Evolutionary conservation across 306 rosid species (phyloP), one percentile per base, ranked within the genome.

Genomic region (Medicago arabica): DNA sequence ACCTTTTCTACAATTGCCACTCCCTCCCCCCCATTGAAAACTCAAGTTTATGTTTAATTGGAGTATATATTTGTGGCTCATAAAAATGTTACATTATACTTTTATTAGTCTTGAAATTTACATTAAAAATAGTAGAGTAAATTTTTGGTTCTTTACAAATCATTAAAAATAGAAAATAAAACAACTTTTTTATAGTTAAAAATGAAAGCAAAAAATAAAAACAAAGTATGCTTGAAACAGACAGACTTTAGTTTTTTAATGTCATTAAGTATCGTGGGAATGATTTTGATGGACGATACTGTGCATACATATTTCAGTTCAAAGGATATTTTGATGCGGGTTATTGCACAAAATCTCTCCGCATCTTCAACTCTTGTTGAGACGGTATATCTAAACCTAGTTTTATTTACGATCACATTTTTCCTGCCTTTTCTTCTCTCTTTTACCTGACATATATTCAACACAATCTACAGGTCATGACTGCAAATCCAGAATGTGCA

Each of bases 401-500:
- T 66, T 34, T 21, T 67, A 57, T 68, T 40, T 49, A 43, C 50
- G 58, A 46, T 51, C n/a, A 13, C 2, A 6, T 16, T 51, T 46
- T 50, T 59, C 57, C 50, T 38, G 1, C 72, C 71, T 16, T 54
- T 53, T 57, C 2, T 8, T 66, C n/a, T 58, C 43, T 53, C 61
- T 17, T 75, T 72, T 67, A 54, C 25, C 50, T 75, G 64, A 53
- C 23, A 2, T 76, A 16, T 50, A 58, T 69, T 80, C 71, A 61
- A 57, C 78, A 74, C 73, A 28, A 78, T 78, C 62, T 54, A 31
- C 82, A 96, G 98, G 97, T 86, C 71, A 92, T 96, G 99, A 96
- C 99, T 66, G 87, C 90, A 82, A 90, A 89, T 87, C 99, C 99
- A 75, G 91, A 92, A 86, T 89, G 93, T 76, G 98, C 88, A n/a